Conservation (phyloP, 2,329 filamentous ascomycete genomes). For the Calonectria pteridis region DNA sequence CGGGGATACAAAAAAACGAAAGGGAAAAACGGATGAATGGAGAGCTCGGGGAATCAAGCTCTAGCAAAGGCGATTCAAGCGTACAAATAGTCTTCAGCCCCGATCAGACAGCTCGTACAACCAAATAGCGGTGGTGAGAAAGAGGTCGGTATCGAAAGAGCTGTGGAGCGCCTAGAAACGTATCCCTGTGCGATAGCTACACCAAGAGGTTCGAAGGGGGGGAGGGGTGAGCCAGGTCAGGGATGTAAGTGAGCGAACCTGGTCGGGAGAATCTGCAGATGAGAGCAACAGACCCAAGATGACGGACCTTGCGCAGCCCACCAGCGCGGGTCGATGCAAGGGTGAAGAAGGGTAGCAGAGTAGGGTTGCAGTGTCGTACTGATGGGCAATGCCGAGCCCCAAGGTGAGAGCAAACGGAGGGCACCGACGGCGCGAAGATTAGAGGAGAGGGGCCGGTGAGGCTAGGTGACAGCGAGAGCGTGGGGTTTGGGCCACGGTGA, state of each 20-base stretch:
- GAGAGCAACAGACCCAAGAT: conserved; percentile 36
- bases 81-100: conserved; percentile 39
- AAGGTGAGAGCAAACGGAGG: conserved; percentile 29
- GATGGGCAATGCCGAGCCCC: conserved; percentile 21
- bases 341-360: conserved; percentile 19
- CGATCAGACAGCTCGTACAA: conserved; percentile 39
- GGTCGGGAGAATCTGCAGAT: conserved; percentile 30
- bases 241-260: conserved; percentile 27
- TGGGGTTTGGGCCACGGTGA: conserved; percentile 41
- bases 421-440: conserved; percentile 3
- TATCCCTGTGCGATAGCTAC: conserved; percentile 37
- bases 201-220: conserved; percentile 33
- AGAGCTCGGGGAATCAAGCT: conserved; percentile 26
- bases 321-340: conserved; percentile 40
- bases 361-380: conserved; percentile 13
- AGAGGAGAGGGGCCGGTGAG: conserved; percentile 17
- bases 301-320: conserved; percentile 33
- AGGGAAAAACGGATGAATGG: conserved; percentile 23
- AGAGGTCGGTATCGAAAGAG: conserved; percentile 43
- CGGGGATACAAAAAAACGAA: conserved; percentile 24
- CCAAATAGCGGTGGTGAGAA: conserved; percentile 44
- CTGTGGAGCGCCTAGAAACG: conserved; percentile 38
- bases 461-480: conserved; percentile 32
- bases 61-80: conserved; percentile 25
- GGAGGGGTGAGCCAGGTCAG: conserved; percentile 27